phyloP scores from a whole-genome alignment of 768 basidiomycete genomes.

The Nidularia sp. region DNA sequence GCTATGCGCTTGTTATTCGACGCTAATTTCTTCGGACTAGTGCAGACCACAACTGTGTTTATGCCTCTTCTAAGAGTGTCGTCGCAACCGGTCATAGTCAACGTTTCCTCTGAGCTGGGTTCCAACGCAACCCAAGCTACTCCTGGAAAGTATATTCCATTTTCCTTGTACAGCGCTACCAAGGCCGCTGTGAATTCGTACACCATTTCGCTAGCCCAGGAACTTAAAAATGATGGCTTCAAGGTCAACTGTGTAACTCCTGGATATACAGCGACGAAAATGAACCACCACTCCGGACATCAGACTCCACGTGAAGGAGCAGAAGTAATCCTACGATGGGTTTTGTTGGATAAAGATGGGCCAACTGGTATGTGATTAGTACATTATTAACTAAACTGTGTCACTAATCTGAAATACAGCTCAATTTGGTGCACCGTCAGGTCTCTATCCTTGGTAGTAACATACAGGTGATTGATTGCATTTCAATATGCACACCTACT shows the following conservation, averaged over 20 bases:
- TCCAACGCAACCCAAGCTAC: conserved; percentile 33
- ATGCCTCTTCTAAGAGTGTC: conserved; percentile 34
- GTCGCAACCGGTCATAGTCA: conserved; percentile 30
- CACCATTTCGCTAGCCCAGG: no score
- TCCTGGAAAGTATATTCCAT: conserved; percentile 21
- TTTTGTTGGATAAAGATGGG: conserved; percentile 32
- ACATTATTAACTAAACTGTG: no score
- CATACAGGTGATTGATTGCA: no score
- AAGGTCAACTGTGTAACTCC: no score
- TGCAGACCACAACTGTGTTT: conserved; percentile 37
- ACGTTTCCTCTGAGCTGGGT: conserved; percentile 40
- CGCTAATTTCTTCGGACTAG: conserved; percentile 38
- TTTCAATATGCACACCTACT: no score
- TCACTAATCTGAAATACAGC: no score
- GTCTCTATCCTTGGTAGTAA: no score
- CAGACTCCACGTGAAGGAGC: conserved; percentile 32
- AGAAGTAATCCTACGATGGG: conserved; percentile 29
- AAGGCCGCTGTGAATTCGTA: conserved; percentile 66
- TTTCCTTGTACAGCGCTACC: conserved; percentile 59
- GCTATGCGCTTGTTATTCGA: conserved; percentile 31
- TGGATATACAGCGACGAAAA: no score
- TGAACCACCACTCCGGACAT: conserved; percentile 32
- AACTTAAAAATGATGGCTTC: no score
- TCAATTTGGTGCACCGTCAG: no score
- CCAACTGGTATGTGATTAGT: no score